Evolutionary conservation across 257 asterid genomes (phyloP).

Genomic region (Petunia axillaris): DNA sequence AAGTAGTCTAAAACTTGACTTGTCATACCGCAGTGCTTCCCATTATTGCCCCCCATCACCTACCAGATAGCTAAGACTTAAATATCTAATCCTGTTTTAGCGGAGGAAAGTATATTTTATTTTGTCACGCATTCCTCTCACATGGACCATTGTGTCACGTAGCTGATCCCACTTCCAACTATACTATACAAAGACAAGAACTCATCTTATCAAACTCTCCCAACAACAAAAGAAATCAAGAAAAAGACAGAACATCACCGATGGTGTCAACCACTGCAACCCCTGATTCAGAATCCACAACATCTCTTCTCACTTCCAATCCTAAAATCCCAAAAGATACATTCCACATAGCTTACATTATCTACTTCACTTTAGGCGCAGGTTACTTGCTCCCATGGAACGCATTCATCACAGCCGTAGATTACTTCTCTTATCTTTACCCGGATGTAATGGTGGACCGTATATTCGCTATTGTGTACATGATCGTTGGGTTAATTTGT

Average conservation of each 20-base stretch:
- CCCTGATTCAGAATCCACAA: constrained; percentile 51
- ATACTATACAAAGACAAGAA: background rate
- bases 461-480: constrained; percentile 68
- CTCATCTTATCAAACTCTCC: background rate
- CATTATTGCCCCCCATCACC: background rate
- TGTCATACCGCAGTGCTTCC: no score
- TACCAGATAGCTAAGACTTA: background rate
- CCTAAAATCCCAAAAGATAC: constrained; percentile 66
- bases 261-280: constrained; percentile 43
- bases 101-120: background rate
- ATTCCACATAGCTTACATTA: constrained; percentile 78
- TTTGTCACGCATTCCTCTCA: background rate
- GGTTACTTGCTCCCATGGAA: constrained; percentile 96
- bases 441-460: constrained; percentile 83
- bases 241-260: constrained; percentile 22
- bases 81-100: background rate
- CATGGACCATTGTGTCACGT: no score
- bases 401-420: constrained; percentile 97
- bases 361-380: constrained; percentile 77
- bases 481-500: constrained; percentile 58
- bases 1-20: no score
- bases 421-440: constrained; percentile 84
- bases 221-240: background rate
- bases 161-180: no score
- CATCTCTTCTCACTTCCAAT: constrained; percentile 30